Conservation (phyloP, 352 stramenopile species). For the Thalassiosira mediterranea region DNA sequence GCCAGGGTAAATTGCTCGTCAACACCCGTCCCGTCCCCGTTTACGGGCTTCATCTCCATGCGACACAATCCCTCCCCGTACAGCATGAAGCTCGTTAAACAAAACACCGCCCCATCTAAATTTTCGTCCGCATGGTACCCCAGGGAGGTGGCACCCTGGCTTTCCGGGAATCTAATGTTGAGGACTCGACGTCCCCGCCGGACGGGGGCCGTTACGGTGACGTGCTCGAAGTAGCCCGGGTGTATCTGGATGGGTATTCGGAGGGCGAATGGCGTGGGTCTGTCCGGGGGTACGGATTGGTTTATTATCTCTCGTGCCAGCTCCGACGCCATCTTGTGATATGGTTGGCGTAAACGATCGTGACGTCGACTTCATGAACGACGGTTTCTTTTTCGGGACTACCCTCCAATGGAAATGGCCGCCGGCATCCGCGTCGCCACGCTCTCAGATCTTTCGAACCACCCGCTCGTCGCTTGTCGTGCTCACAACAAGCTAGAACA, state of each 20-base stretch:
- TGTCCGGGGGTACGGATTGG: neutral
- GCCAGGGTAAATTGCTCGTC: slow-evolving; percentile 1
- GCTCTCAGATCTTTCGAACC: too few species aligned
- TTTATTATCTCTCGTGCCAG: neutral
- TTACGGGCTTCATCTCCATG: neutral
- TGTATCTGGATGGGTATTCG: neutral
- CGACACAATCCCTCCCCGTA: neutral
- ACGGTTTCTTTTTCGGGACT: too few species aligned
- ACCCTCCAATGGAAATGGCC: too few species aligned
- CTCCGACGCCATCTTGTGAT: neutral
- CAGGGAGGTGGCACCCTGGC: neutral
- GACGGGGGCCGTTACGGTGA: neutral
- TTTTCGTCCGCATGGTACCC: neutral
- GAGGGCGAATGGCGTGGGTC: neutral
- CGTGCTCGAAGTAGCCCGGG: slow-evolving; percentile 1
- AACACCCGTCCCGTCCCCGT: neutral
- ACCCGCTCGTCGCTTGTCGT: too few species aligned
- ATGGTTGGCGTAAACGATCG: too few species aligned
- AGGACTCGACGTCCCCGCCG: neutral
- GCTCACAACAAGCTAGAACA: too few species aligned
- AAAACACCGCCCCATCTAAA: neutral
- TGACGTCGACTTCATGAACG: too few species aligned
- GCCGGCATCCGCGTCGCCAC: too few species aligned
- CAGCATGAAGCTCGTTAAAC: neutral
- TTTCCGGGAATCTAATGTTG: neutral